Evolutionary conservation across 2,329 filamentous ascomycete species (phyloP).

Genomic region (Penicillium sumatraense): DNA sequence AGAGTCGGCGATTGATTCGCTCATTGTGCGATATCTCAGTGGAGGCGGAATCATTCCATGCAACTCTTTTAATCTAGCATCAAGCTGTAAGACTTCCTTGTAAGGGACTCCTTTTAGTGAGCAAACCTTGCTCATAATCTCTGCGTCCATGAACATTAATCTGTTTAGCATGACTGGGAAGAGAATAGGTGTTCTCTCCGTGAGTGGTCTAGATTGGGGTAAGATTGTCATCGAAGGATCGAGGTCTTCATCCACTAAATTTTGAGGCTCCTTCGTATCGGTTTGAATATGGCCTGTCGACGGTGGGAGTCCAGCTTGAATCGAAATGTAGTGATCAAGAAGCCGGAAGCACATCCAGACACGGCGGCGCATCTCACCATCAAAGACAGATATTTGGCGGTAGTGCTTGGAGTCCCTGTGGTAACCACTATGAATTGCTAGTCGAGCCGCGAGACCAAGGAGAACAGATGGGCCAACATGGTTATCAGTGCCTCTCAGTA

Average conservation of each 20-base stretch:
- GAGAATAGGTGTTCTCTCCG: slow-evolving; percentile 55
- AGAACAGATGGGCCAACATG: slow-evolving; percentile 59
- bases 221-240: slow-evolving; percentile 52
- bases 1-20: neutral
- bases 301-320: slow-evolving; percentile 66
- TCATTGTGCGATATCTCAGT: slow-evolving; percentile 24
- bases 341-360: slow-evolving; percentile 48
- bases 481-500: slow-evolving; percentile 22
- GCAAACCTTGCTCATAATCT: slow-evolving; percentile 30
- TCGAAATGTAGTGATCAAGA: slow-evolving; percentile 63
- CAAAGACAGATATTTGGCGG: slow-evolving; percentile 56
- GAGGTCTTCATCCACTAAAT: slow-evolving; percentile 65
- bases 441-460: slow-evolving; percentile 56
- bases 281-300: slow-evolving; percentile 61
- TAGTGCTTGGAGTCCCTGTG: slow-evolving; percentile 60
- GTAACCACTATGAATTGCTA: slow-evolving; percentile 65
- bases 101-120: neutral
- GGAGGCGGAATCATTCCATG: slow-evolving; percentile 10
- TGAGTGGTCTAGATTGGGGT: slow-evolving; percentile 55
- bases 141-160: slow-evolving; percentile 33
- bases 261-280: slow-evolving; percentile 60
- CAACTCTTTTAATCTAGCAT: slow-evolving; percentile 32
- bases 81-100: slow-evolving; percentile 32
- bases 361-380: slow-evolving; percentile 57
- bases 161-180: slow-evolving; percentile 37